Percentiles rank a stretch among this genome's conserved stretches.
Evolutionary conservation across 805 yeast genomes (phyloP).

Genomic region (Sugiyamaella floridensis): DNA sequence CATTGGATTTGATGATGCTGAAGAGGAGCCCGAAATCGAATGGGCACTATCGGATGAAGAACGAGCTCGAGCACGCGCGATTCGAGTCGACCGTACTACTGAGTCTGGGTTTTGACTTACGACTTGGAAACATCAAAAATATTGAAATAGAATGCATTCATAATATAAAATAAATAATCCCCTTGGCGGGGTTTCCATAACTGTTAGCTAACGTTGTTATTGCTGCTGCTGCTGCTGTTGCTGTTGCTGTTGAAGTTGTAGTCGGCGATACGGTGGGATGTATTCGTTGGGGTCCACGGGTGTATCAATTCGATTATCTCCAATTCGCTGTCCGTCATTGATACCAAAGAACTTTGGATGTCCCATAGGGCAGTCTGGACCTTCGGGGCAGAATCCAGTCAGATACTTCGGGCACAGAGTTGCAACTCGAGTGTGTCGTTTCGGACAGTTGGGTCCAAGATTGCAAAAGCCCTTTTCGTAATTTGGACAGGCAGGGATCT

Average conservation of each 20-base stretch:
- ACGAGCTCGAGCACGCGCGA: slow-evolving; percentile 32
- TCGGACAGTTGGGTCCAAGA: slow-evolving; percentile 79
- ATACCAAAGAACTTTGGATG: slow-evolving; percentile 65
- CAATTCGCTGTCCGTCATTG: slow-evolving; percentile 13
- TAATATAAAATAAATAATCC: not conserved
- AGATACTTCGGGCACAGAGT: slow-evolving; percentile 71
- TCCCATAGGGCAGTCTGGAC: slow-evolving; percentile 65
- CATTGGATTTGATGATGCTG: slow-evolving; percentile 73
- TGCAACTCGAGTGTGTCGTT: slow-evolving; percentile 65
- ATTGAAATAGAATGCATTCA: not conserved
- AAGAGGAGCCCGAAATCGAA: slow-evolving; percentile 41
- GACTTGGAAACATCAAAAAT: not conserved
- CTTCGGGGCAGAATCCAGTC: slow-evolving; percentile 91
- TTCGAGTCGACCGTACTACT: slow-evolving; percentile 17
- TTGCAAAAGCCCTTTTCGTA: slow-evolving; percentile 88
- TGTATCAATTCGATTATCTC: too few species aligned
- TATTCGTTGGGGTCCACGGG: not conserved
- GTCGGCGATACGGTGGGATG: too few species aligned
- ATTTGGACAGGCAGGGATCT: slow-evolving; percentile 80
- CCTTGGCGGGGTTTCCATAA: not conserved
- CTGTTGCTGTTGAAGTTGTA: too few species aligned
- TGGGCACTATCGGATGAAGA: slow-evolving; percentile 82
- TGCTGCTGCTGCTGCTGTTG: too few species aligned
- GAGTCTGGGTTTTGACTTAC: not conserved
- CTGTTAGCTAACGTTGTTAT: not conserved